phyloP scores from a whole-genome alignment of 1,139 yeast genomes.

The Suhomyces bokatorum region DNA sequence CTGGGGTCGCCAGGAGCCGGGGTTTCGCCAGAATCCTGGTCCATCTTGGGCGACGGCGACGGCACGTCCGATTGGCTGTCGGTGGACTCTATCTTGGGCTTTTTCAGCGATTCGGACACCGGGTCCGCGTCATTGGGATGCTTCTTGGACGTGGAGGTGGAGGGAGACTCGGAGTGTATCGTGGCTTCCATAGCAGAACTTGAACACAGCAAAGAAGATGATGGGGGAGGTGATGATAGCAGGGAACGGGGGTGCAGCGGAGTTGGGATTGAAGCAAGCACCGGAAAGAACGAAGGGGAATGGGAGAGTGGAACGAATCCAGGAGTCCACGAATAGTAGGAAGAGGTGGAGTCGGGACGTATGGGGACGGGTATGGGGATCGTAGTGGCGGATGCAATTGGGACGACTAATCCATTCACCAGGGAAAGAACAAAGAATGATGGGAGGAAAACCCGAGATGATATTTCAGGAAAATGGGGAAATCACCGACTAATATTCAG shows the following conservation, averaged over 20 bases:
- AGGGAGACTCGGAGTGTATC: slow-evolving; percentile 1
- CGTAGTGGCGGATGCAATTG: not conserved
- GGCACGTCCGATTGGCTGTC: not conserved
- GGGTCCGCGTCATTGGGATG: not conserved
- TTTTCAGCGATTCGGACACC: not conserved
- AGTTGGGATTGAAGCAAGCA: not conserved
- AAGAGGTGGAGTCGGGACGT: not conserved
- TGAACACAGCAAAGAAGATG: not conserved
- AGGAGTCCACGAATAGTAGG: not conserved
- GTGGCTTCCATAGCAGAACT: slow-evolving; percentile 1
- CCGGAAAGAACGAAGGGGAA: not conserved
- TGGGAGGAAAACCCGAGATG: not conserved
- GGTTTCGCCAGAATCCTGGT: not conserved
- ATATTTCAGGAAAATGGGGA: not conserved
- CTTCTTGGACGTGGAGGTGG: slow-evolving; percentile 1
- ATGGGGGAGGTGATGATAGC: not conserved
- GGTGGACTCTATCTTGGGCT: not conserved
- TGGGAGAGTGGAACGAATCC: not conserved
- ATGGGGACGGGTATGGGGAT: not conserved
- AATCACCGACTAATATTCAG: not conserved
- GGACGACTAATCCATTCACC: not conserved
- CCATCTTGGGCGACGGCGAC: not conserved
- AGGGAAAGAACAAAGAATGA: not conserved
- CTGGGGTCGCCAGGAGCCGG: not conserved
- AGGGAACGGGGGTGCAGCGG: not conserved